Conservation (phyloP, 2,329 filamentous ascomycete species). For the Trichoderma guizhouense region DNA sequence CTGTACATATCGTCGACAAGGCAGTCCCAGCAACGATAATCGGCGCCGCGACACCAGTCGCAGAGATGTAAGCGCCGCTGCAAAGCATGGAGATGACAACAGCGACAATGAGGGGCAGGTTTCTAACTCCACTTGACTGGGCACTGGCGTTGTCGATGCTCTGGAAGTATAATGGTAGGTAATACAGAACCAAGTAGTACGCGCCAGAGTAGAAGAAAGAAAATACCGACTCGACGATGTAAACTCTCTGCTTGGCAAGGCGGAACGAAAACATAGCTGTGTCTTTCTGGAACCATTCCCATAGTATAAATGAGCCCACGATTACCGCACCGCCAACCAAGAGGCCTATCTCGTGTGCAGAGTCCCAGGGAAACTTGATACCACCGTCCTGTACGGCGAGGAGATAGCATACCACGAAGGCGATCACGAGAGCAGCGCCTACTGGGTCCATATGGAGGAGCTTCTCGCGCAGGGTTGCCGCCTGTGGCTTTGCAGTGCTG, state of each 20-base stretch:
- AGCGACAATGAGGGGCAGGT: not conserved
- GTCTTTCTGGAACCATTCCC: not conserved
- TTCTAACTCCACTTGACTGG: not conserved
- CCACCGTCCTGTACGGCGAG: not conserved
- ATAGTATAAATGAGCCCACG: not conserved
- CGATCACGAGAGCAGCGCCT: not conserved
- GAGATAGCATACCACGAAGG: not conserved
- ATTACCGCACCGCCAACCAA: not conserved
- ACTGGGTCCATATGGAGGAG: not conserved
- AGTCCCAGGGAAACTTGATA: not conserved
- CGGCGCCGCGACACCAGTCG: not conserved
- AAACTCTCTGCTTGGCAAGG: not conserved
- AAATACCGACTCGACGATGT: not conserved
- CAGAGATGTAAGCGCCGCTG: not conserved
- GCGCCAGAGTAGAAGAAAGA: not conserved
- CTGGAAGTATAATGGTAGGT: not conserved
- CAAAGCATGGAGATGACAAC: not conserved
- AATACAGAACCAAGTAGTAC: not conserved
- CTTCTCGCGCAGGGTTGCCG: not conserved
- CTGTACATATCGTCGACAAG: not conserved
- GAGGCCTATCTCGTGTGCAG: not conserved
- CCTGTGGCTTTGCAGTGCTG: not conserved
- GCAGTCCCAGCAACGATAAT: not conserved
- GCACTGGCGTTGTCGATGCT: not conserved
- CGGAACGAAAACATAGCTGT: not conserved